A percentile compares a stretch with the other conserved stretches of the same genome.
Evolutionary conservation across 345 rosid genomes (phyloP).

Genomic region (Luvunga scandens): DNA sequence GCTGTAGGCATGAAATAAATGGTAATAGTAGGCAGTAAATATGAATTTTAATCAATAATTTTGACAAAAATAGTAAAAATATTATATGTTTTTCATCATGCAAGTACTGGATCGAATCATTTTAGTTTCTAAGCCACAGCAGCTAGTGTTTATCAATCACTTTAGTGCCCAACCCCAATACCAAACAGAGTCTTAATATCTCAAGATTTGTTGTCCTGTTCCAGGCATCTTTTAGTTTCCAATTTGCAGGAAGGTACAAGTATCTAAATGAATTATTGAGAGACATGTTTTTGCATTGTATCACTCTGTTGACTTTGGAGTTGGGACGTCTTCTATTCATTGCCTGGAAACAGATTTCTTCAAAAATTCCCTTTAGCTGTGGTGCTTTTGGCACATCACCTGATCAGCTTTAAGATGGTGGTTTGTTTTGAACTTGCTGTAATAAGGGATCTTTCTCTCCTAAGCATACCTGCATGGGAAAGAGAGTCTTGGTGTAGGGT

Average conservation of each 20-base stretch:
- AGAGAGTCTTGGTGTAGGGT: not conserved
- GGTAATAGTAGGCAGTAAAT: too few relatives aligned
- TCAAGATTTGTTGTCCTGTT: not conserved
- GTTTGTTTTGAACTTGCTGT: not conserved
- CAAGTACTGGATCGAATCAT: too few relatives aligned
- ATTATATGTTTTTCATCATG: too few relatives aligned
- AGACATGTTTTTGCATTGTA: not conserved
- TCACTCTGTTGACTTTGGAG: not conserved
- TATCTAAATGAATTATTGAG: not conserved
- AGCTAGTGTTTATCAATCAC: too few relatives aligned
- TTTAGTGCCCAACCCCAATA: too few relatives aligned
- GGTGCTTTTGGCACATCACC: not conserved
- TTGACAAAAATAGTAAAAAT: too few relatives aligned
- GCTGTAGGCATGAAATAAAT: too few relatives aligned
- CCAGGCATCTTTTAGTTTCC: not conserved
- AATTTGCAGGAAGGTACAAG: not conserved
- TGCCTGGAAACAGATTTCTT: not conserved
- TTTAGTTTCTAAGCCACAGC: too few relatives aligned
- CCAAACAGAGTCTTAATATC: too few relatives aligned
- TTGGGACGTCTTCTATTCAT: not conserved
- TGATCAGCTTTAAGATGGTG: not conserved
- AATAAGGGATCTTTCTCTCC: not conserved
- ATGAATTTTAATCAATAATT: too few relatives aligned
- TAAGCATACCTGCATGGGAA: not conserved
- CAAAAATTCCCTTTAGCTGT: not conserved